Conservation (phyloP, 805 yeast genomes). For the Vanderwaltozyma polyspora region DNA sequence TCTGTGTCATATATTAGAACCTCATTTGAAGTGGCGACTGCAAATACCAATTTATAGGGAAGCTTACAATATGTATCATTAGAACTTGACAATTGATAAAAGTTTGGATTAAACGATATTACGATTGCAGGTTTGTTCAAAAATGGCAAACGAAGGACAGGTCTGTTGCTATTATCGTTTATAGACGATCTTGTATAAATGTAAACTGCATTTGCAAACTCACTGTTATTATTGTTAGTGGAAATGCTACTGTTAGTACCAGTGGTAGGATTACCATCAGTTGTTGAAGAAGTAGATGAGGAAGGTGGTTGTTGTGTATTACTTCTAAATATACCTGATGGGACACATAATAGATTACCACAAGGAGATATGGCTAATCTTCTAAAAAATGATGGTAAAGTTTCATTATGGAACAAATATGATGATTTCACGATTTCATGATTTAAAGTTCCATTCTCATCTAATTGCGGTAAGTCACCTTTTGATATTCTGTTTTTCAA, state of each 20-base stretch:
- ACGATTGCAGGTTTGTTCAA: constrained; percentile 77
- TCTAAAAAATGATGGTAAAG: constrained; percentile 82
- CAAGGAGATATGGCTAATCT: constrained; percentile 82
- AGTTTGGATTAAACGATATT: constrained; percentile 60
- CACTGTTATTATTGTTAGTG: constrained; percentile 27
- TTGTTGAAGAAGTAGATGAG: background rate
- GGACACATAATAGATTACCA: constrained; percentile 69
- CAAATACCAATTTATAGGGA: constrained; percentile 76
- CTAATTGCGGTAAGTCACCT: constrained; percentile 10
- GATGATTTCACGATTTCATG: constrained; percentile 10
- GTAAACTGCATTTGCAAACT: constrained; percentile 57
- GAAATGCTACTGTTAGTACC: constrained; percentile 8
- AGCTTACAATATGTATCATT: constrained; percentile 34
- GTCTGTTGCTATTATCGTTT: constrained; percentile 35
- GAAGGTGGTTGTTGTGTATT: no score
- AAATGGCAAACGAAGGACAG: constrained; percentile 71
- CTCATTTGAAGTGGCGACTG: constrained; percentile 85
- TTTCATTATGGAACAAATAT: constrained; percentile 65
- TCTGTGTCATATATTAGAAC: constrained; percentile 77
- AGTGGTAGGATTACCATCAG: no score
- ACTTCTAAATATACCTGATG: constrained; percentile 53
- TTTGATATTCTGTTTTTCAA: constrained; percentile 36
- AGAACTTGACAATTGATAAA: constrained; percentile 29
- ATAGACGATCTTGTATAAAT: constrained; percentile 66
- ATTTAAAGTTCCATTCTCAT: constrained; percentile 1